Base-by-base conservation (phyloP, 1,284 basidiomycete species). In the Ceratobasidium sp. region DNA sequence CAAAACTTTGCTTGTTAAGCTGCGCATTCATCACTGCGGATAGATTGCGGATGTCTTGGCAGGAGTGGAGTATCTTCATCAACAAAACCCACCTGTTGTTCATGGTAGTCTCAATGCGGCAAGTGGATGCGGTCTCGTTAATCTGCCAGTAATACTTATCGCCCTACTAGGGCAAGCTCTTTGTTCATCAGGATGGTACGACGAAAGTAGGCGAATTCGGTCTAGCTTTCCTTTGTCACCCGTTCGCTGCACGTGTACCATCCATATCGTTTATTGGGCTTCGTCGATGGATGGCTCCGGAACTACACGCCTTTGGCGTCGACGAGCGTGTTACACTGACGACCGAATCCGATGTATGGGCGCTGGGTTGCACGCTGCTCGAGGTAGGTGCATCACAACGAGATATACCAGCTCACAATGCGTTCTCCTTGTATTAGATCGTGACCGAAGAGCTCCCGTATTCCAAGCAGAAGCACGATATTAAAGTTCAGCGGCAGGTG, bases 241-340 rank as follows among this genome's bases (percentile, higher is more conserved):
- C 44, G 6, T 53, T 73, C 29, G 57, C 57, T 15, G 47, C 59
- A 11, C 29, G 51, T 44, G 59, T 47, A 1, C 71, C 71, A 4
- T 63, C 71, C 1, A 48, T 73, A 8, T 44, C 33, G 3, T 47
- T 24, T 9, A 31, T 36, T 11, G 71, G 59, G 8, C n/a, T 33
- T 48, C 33, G n/a, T 51, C 71, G 71, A 15, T 73, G 71, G 71
- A 33, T 73, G 15, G 63, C 59, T 29, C 71, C 71, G 17, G 71
- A 73, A 22, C 15, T 63, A 15, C 7, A 53, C 14, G 41, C 19
- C n/a, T 2, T 29, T n/a, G 33, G 19, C 45, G 6, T 8, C 8
- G 33, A 36, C n/a, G 22, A 53, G 5, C 27, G 31, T 9, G 36
- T 41, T 1, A 14, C 2, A 36, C 31, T 50, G 7, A 63, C 69